Percentiles rank a stretch among this genome's conserved stretches.
Conservation (phyloP, 2,329 filamentous ascomycete genomes). For the Aspergillus sp. region DNA sequence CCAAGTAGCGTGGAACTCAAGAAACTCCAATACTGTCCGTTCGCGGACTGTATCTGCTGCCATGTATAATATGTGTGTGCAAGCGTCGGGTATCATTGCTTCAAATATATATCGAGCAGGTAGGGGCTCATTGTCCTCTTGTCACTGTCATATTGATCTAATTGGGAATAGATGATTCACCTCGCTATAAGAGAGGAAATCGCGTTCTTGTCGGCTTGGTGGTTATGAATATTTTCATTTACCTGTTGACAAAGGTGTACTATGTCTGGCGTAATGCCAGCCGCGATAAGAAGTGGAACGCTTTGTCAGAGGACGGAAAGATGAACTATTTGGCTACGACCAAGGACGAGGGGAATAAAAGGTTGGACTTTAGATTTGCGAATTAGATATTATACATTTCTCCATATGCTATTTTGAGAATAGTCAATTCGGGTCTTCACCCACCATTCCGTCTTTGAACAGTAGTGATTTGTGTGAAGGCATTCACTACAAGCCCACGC, state of each 20-base stretch:
- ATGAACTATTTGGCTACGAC: conserved; percentile 41
- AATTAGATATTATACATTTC: conserved; percentile 3
- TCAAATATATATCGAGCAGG: neutral
- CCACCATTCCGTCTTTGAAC: too few species aligned
- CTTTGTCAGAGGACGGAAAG: conserved; percentile 26
- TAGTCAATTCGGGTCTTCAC: too few species aligned
- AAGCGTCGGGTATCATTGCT: neutral
- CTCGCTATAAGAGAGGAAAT: conserved; percentile 50
- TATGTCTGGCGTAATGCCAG: conserved; percentile 25
- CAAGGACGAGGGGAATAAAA: conserved; percentile 39
- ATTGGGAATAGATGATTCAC: conserved; percentile 38
- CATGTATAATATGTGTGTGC: conserved; percentile 47
- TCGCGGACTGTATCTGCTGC: conserved; percentile 56
- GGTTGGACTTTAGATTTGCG: conserved; percentile 14
- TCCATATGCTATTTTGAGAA: too few species aligned
- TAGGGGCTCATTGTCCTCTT: neutral
- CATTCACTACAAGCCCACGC: too few species aligned
- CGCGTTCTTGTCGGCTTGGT: conserved; percentile 46
- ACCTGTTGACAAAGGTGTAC: conserved; percentile 33
- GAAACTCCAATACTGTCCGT: conserved; percentile 57
- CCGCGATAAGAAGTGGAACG: conserved; percentile 33
- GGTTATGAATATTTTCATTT: conserved; percentile 40
- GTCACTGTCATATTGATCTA: neutral
- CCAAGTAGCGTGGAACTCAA: conserved; percentile 54
- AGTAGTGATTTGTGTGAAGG: too few species aligned